phyloP scores from a whole-genome alignment of 805 yeast species.

The Hemisphaericaspora nanyangensis region DNA sequence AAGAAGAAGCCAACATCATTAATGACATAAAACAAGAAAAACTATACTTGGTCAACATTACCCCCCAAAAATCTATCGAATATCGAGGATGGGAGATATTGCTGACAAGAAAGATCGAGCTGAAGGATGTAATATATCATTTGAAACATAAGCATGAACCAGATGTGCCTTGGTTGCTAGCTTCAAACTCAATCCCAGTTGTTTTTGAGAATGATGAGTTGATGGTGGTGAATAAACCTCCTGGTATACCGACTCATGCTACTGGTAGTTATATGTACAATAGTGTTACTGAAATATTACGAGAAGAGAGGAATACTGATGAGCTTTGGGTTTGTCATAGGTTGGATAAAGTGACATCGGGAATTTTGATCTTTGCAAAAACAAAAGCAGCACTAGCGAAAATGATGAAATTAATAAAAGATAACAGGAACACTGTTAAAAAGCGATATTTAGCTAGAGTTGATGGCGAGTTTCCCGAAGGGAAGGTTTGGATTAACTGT shows the following conservation, averaged over 20 bases:
- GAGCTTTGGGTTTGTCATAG: slow-evolving; percentile 46
- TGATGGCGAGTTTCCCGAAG: slow-evolving; percentile 36
- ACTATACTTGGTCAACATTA: slow-evolving; percentile 22
- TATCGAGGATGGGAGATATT: slow-evolving; percentile 20
- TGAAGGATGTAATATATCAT: slow-evolving; percentile 28
- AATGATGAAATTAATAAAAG: slow-evolving; percentile 28
- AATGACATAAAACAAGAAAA: slow-evolving; percentile 20
- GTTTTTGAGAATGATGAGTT: slow-evolving; percentile 34
- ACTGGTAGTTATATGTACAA: slow-evolving; percentile 42
- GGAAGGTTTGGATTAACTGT: slow-evolving; percentile 24
- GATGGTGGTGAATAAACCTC: slow-evolving; percentile 47
- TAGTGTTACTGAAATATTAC: slow-evolving; percentile 40
- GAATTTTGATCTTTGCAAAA: slow-evolving; percentile 43
- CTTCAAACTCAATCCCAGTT: slow-evolving; percentile 14
- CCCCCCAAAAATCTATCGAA: slow-evolving; percentile 10
- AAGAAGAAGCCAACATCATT: slow-evolving; percentile 17
- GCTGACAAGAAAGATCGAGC: slow-evolving; percentile 9
- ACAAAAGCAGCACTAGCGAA: slow-evolving; percentile 26
- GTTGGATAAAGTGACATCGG: slow-evolving; percentile 50
- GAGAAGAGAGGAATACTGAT: slow-evolving; percentile 20
- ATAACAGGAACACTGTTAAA: slow-evolving; percentile 20
- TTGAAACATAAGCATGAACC: slow-evolving; percentile 46
- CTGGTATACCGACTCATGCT: slow-evolving; percentile 55
- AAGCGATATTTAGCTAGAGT: slow-evolving; percentile 49
- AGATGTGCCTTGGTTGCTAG: slow-evolving; percentile 21